phyloP scores from a whole-genome alignment of 2,329 filamentous ascomycete species.

The Fulvia fulva region DNA sequence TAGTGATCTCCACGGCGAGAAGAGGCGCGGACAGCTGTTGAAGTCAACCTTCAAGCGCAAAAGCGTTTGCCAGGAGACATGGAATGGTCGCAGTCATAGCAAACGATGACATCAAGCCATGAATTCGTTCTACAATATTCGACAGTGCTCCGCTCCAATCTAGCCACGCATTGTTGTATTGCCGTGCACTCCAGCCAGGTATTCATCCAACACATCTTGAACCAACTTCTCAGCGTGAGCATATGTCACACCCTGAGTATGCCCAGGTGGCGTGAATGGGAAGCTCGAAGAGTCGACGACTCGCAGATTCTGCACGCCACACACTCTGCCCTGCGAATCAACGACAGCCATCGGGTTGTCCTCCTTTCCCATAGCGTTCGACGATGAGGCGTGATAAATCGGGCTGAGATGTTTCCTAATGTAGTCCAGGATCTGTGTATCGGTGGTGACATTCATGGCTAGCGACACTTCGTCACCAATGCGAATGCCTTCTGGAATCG shows the following conservation, averaged over 20 bases:
- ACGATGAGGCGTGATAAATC: constrained; percentile 16
- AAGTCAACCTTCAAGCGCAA: no score
- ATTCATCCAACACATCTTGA: constrained; percentile 14
- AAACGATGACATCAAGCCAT: no score
- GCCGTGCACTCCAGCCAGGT: not conserved
- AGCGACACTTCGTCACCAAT: constrained; percentile 39
- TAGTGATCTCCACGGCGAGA: no score
- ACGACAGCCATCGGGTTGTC: constrained; percentile 36
- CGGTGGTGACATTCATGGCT: constrained; percentile 37
- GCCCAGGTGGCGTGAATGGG: constrained; percentile 35
- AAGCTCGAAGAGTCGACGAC: constrained; percentile 38
- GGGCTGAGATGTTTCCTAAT: constrained; percentile 22
- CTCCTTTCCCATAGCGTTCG: constrained; percentile 25
- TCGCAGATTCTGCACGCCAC: constrained; percentile 36
- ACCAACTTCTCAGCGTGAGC: constrained; percentile 21
- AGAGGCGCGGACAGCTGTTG: no score
- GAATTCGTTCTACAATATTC: not conserved
- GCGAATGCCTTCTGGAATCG: constrained; percentile 25
- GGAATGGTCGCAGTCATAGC: no score
- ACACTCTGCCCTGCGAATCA: constrained; percentile 36
- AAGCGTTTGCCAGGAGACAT: no score
- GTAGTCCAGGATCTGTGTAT: constrained; percentile 42
- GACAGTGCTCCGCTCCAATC: not conserved
- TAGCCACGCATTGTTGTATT: not conserved
- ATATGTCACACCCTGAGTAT: constrained; percentile 27